Evolutionary conservation across 2,329 filamentous ascomycete species (phyloP), one percentile per base, ranked within the genome.

Genomic region (Xylaria sp.): DNA sequence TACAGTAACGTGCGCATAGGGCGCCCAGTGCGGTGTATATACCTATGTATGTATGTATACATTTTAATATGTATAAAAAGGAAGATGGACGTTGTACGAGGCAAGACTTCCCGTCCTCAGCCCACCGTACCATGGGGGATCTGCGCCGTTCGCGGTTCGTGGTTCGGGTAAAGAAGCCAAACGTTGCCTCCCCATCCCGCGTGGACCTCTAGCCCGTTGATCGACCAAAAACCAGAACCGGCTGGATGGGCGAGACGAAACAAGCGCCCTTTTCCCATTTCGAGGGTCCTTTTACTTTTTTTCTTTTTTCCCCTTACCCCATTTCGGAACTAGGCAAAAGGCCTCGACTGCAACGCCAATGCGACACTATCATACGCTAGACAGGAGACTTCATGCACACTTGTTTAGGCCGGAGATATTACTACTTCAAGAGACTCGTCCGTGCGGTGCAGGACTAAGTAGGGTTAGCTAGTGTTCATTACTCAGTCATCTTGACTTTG

Each of bases 191-290:
- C 44, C 15, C 29, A 53, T 29, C 29, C 23, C 55, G 23, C 21
- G 47, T 37, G n/a, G 23, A 35, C 11, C 29, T 48, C 10, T 29
- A 19, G 9, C 17, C 35, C 44, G 47, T n/a, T 37, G 51, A 60
- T 63, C 51, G 51, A 63, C 48, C 37, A 37, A 11, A 31, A 41
- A 29, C 53, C 35, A 51, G 61, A 58, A 61, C 54, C 48, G 44
- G 37, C 29, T 17, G 41, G 43, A 33, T 57, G 53, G 57, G 47
- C 29, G 41, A 60, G 53, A 57, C 48, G 25, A 44, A 51, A 29
- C 46, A 4, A 57, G 27, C 11, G 40, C 17, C 48, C 47, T 33
- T 10, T 13, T 25, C 21, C 44, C 44, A 10, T 15, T 19, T 47
- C 19, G 41, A 25, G 13, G 19, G 8, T 9, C 3, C 31, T 19